Percentiles rank a stretch among this genome's conserved stretches.
Conservation (phyloP, 306 rosid species). For the Myrica gale region DNA sequence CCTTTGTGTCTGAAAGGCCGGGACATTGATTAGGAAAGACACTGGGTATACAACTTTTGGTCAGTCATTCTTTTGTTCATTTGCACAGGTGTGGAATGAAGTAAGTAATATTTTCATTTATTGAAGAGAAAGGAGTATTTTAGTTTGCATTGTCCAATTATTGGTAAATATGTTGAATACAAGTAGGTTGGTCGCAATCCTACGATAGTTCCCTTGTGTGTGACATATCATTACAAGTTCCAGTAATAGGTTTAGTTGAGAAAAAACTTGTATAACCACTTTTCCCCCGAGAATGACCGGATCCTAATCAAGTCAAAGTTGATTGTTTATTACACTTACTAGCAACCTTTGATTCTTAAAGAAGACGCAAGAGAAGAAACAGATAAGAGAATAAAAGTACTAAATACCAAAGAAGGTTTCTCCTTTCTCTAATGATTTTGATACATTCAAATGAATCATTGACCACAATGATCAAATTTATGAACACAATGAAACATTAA, state of each 20-base stretch:
- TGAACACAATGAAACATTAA: background rate
- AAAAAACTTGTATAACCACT: background rate
- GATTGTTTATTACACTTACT: too few species aligned
- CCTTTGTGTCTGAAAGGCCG: background rate
- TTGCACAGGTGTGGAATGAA: background rate
- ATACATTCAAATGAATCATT: background rate
- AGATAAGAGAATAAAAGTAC: too few species aligned
- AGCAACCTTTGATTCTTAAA: background rate
- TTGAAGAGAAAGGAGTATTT: too few species aligned
- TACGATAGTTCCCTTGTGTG: too few species aligned
- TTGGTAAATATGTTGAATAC: too few species aligned
- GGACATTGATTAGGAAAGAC: slow-evolving; percentile 5
- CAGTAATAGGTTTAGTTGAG: background rate
- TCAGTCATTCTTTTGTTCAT: background rate
- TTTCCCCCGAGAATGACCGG: too few species aligned
- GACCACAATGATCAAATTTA: background rate
- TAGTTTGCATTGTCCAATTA: too few species aligned
- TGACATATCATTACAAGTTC: too few species aligned
- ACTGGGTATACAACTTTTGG: background rate
- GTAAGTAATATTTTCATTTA: too few species aligned
- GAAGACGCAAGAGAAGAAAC: background rate
- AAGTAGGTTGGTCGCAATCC: too few species aligned
- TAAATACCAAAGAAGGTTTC: background rate
- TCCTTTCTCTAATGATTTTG: background rate
- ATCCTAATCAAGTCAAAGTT: background rate